Evolutionary conservation across 768 basidiomycete genomes (phyloP).

Genomic region (Suillus lakei): DNA sequence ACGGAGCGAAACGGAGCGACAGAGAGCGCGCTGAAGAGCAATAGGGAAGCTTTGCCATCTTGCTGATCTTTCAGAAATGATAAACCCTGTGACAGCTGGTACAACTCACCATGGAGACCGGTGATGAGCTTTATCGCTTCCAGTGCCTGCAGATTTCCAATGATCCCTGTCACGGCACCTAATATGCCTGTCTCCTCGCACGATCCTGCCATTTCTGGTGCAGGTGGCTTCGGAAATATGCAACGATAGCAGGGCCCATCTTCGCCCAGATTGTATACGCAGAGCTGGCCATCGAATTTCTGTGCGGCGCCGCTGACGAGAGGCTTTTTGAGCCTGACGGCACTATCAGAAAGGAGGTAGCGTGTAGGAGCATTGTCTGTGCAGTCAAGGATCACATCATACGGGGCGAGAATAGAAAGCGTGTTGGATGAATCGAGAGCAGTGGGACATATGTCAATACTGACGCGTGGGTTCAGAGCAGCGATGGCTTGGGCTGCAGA

Average conservation of each 20-base stretch:
- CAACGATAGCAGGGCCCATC: conserved; percentile 93
- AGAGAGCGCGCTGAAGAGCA: conserved; percentile 76
- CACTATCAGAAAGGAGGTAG: conserved; percentile 89
- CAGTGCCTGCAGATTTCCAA: conserved; percentile 88
- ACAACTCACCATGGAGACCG: conserved; percentile 62
- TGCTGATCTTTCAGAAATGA: conserved; percentile 12
- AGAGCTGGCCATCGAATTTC: conserved; percentile 81
- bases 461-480: conserved; percentile 57
- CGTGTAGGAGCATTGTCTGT: conserved; percentile 93
- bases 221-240: conserved; percentile 83
- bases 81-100: background rate
- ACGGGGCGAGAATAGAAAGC: conserved; percentile 56
- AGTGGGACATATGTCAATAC: conserved; percentile 61
- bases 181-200: conserved; percentile 92
- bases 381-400: conserved; percentile 88
- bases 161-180: conserved; percentile 87
- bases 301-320: conserved; percentile 95
- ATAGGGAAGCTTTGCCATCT: conserved; percentile 68
- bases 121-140: conserved; percentile 83
- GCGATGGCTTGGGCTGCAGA: conserved; percentile 74
- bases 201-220: conserved; percentile 63
- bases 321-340: conserved; percentile 75
- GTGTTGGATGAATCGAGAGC: conserved; percentile 70
- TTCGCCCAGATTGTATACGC: conserved; percentile 69
- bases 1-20: conserved; percentile 79